Percentiles rank a stretch among this genome's conserved stretches.
These are phyloP conservation scores for Tolypocladium ophioglossoides DNA, from an alignment of 2,329 filamentous ascomycete genomes.

Conservation along the genomic window DNA sequence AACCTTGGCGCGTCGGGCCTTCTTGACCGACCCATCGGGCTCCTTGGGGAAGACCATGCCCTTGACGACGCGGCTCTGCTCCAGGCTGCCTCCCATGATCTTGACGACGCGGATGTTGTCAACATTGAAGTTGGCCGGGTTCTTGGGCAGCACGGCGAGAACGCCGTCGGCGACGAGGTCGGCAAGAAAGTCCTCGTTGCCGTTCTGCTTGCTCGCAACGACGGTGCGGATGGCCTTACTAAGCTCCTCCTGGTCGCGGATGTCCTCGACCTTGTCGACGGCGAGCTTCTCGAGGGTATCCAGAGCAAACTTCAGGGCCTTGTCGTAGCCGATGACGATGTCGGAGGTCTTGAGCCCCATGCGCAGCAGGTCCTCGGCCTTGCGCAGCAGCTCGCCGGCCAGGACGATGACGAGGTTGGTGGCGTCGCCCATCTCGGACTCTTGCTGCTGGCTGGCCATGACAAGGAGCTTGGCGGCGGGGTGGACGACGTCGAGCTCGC, in stretches of 20 bases:
- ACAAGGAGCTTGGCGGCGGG: constrained; percentile 94
- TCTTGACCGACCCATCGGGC: constrained; percentile 87
- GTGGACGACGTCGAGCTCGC: constrained; percentile 96
- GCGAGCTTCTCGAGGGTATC: constrained; percentile 78
- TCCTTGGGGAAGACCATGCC: constrained; percentile 98
- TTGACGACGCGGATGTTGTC: constrained; percentile 99
- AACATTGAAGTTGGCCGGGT: constrained; percentile 92
- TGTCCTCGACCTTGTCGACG: constrained; percentile 81
- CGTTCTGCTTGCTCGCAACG: constrained; percentile 91
- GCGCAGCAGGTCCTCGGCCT: constrained; percentile 90
- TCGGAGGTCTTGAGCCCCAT: constrained; percentile 99
- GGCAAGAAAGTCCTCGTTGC: constrained; percentile 81
- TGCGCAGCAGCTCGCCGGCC: constrained; percentile 88
- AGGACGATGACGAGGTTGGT: constrained; percentile 96
- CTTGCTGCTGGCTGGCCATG: constrained; percentile 98
- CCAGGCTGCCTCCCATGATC: constrained; percentile 95
- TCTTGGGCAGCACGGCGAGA: constrained; percentile 87
- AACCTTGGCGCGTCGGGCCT: constrained; percentile 86
- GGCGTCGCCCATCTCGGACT: constrained; percentile 97
- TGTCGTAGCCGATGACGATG: constrained; percentile 92
- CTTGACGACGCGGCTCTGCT: constrained; percentile 89
- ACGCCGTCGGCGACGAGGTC: constrained; percentile 76
- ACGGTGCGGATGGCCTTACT: constrained; percentile 94
- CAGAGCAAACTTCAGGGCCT: constrained; percentile 80
- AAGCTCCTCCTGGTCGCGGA: constrained; percentile 71